Percentiles rank a stretch among this genome's conserved stretches.
phyloP scores from a whole-genome alignment of 2,329 filamentous ascomycete genomes.

The Dothistroma pini region DNA sequence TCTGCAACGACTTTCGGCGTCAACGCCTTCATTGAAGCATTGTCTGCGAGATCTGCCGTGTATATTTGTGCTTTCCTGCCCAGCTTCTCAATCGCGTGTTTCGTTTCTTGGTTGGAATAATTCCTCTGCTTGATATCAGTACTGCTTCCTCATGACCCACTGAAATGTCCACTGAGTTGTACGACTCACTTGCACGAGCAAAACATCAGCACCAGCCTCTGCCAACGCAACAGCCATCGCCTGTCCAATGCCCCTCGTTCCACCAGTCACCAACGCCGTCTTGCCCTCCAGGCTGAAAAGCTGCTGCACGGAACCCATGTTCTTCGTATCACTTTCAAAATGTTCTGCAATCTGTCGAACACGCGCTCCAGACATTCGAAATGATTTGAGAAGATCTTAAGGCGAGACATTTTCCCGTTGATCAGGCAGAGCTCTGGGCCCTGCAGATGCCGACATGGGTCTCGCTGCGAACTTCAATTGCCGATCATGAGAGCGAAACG shows the following conservation, averaged over 20 bases:
- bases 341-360: constrained; percentile 2
- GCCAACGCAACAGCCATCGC: constrained; percentile 50
- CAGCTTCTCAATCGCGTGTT: constrained; percentile 59
- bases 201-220: constrained; percentile 49
- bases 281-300: constrained; percentile 50
- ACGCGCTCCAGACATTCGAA: constrained; percentile 5
- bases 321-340: constrained; percentile 1
- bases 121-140: constrained; percentile 46
- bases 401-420: background rate
- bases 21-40: constrained; percentile 58
- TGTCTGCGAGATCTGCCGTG: constrained; percentile 63
- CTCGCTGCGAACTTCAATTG: constrained; percentile 1
- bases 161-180: background rate
- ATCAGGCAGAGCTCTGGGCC: background rate
- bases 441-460: constrained; percentile 2
- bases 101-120: constrained; percentile 54
- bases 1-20: constrained; percentile 59
- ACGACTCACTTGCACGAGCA: constrained; percentile 45
- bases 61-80: constrained; percentile 66
- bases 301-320: constrained; percentile 38
- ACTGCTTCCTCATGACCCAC: background rate
- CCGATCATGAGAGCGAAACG: constrained; percentile 2
- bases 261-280: constrained; percentile 49
- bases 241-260: constrained; percentile 50
- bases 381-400: background rate